Evolutionary conservation across 495 filamentous ascomycete species (phyloP), one percentile per base, ranked within the genome.

Genomic region (Hypoxylon perforatum): DNA sequence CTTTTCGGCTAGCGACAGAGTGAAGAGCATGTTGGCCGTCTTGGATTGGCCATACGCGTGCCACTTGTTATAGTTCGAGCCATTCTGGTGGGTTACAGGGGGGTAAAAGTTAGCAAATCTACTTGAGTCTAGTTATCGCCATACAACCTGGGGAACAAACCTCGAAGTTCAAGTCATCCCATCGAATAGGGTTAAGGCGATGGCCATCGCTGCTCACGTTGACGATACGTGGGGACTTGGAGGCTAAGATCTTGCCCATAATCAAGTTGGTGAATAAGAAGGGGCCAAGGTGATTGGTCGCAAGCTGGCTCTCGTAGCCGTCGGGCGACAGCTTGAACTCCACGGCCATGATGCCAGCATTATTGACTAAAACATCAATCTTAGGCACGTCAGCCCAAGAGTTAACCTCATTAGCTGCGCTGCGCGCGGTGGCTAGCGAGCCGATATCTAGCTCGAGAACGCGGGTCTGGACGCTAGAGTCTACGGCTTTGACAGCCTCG

Each of bases 201-300:
- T 87, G 80, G 0, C 78, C 86, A 11, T 78, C 67, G 62, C 71
- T 77, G 23, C 61, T 73, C 3, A 83, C 57, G 51, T 65, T 77
- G n/a, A 84, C 74, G 14, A 82, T 63, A 2, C 80, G 62, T 4
- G 76, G 71, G 11, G 49, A 21, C 5, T 44, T 48, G 4, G 69
- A 61, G 1, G 42, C 60, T 1, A 83, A 12, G 0, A 85, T 53
- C 69, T 84, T 82, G 0, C 35, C 25, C 71, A 87, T 80, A 28
- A 94, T 78, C 15, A 92, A 75, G 63, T 86, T 86, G 1, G 88
- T 89, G 38, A 94, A 81, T 3, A 92, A 79, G 41, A 85, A 86
- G 65, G 88, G 90, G 0, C 88, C 89, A 28, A 93, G 63, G 69
- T 92, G 85, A 65, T 93, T 93, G 1, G 86, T 89, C 14, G 84